A percentile compares a stretch with the other conserved stretches of the same genome.
phyloP scores from a whole-genome alignment of 345 rosid species.

The Heritiera fomes region DNA sequence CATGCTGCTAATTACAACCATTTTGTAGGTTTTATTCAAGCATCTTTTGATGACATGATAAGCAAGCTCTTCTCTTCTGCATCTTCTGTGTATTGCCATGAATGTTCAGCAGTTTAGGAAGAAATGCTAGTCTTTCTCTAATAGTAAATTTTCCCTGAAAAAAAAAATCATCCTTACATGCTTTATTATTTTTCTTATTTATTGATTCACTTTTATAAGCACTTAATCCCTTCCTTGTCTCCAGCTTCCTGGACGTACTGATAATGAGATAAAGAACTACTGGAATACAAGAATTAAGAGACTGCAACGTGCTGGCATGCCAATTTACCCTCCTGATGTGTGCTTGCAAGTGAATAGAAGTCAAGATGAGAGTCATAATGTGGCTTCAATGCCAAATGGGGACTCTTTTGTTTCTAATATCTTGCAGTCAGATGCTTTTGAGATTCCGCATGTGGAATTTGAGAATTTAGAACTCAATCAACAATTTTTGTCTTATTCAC shows the following conservation, averaged over 20 bases:
- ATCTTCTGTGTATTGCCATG: neutral
- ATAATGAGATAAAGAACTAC: conserved; percentile 72
- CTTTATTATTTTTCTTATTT: conserved; percentile 1
- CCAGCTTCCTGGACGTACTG: conserved; percentile 70
- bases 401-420: conserved; percentile 38
- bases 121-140: neutral
- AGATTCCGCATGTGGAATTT: conserved; percentile 52
- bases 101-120: neutral
- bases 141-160: neutral
- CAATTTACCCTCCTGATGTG: conserved; percentile 60
- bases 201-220: neutral
- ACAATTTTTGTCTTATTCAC: conserved; percentile 31
- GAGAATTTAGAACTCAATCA: conserved; percentile 39
- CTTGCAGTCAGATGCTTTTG: conserved; percentile 35
- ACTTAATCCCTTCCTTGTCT: conserved; percentile 5
- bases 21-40: conserved; percentile 11
- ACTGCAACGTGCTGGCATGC: conserved; percentile 61
- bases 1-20: neutral
- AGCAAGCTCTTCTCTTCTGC: neutral
- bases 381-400: conserved; percentile 28
- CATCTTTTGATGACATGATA: neutral
- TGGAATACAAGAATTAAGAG: conserved; percentile 76
- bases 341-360: conserved; percentile 42
- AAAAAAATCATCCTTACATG: neutral
- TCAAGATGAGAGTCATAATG: conserved; percentile 33